These are phyloP conservation scores for Ophiocytium majus DNA, from an alignment of 352 stramenopile genomes.

Conservation along the genomic window DNA sequence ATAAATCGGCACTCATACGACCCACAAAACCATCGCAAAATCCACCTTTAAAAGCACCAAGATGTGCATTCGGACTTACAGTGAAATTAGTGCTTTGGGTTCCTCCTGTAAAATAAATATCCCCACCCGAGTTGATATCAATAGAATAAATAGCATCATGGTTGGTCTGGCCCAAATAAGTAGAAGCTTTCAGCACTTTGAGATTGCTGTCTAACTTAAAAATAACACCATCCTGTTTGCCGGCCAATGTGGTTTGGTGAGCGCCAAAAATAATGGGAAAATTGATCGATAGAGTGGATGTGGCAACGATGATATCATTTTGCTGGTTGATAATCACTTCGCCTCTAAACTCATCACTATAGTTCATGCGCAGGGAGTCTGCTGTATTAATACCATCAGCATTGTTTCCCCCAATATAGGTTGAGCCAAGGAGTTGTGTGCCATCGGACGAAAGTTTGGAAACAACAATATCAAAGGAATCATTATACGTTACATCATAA, in stretches of 20 bases:
- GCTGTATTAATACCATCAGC: not conserved
- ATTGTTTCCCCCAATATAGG: not conserved
- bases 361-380: not conserved
- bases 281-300: not conserved
- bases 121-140: not conserved
- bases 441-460: not conserved
- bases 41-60: not conserved
- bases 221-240: slow-evolving; percentile 2
- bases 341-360: slow-evolving; percentile 2
- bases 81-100: not conserved
- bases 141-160: not conserved
- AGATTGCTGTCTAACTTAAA: slow-evolving; percentile 4
- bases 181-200: not conserved
- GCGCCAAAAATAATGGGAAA: not conserved
- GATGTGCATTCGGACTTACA: not conserved
- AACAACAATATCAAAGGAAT: not conserved
- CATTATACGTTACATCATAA: not conserved
- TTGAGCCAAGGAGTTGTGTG: not conserved
- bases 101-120: not conserved
- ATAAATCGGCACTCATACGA: not conserved
- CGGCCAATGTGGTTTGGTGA: slow-evolving; percentile 1
- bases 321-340: not conserved
- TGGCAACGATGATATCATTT: not conserved
- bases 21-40: not conserved
- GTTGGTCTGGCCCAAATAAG: not conserved